Percentiles rank a stretch among this genome's conserved stretches.
phyloP scores from a whole-genome alignment of 2,329 filamentous ascomycete species.

The Monosporascus sp. region DNA sequence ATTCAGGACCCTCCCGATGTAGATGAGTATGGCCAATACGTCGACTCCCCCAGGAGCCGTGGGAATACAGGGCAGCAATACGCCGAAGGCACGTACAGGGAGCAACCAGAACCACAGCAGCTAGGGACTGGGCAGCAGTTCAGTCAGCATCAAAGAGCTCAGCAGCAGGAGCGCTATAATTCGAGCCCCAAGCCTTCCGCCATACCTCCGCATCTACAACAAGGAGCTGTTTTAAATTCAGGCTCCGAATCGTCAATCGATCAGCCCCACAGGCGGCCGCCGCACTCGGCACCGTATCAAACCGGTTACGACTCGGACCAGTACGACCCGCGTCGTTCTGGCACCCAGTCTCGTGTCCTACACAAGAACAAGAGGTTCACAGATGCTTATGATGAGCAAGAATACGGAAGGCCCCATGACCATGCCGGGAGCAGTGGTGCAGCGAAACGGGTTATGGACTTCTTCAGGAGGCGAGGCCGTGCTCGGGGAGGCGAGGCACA shows the following conservation, averaged over 20 bases:
- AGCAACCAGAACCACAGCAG: conserved; percentile 29
- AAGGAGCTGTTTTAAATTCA: conserved; percentile 41
- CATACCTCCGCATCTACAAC: conserved; percentile 42
- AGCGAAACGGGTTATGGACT: conserved; percentile 94
- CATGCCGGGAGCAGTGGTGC: conserved; percentile 81
- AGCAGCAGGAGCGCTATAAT: conserved; percentile 37
- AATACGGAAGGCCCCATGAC: conserved; percentile 50
- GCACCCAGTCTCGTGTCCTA: conserved; percentile 50
- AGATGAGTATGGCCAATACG: conserved; percentile 33
- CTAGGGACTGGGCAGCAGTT: conserved; percentile 16
- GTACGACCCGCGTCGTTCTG: conserved; percentile 34
- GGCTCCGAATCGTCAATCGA: conserved; percentile 53
- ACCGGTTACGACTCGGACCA: conserved; percentile 39
- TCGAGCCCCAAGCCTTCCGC: conserved; percentile 38
- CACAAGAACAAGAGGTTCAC: conserved; percentile 87
- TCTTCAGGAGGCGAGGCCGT: conserved; percentile 84
- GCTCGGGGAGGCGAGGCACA: conserved; percentile 55
- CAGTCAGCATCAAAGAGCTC: conserved; percentile 26
- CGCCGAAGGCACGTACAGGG: conserved; percentile 35
- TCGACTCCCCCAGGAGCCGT: conserved; percentile 19
- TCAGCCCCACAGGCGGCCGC: conserved; percentile 34
- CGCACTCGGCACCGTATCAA: conserved; percentile 40
- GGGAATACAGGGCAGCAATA: conserved; percentile 24
- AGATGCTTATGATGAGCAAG: conserved; percentile 79
- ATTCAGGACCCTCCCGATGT: conserved; percentile 42